A percentile compares a stretch with the other conserved stretches of the same genome.
Evolutionary conservation across 2,329 filamentous ascomycete species (phyloP).

Genomic region (Aspergillus sp.): DNA sequence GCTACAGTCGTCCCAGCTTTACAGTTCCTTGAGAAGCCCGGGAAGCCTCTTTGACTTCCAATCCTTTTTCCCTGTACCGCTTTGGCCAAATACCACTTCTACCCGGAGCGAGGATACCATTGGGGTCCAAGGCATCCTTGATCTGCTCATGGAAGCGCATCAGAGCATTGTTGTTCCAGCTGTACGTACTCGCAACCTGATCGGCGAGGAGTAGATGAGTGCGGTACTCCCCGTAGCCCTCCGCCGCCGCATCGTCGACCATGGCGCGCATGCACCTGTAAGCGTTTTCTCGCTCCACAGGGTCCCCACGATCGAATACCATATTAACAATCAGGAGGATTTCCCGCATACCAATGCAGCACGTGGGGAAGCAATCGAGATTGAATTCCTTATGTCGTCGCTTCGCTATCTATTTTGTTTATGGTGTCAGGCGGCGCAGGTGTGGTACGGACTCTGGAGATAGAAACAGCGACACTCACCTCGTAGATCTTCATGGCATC

Average conservation of each 20-base stretch:
- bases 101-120: background rate
- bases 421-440: no score
- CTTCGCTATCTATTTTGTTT: no score
- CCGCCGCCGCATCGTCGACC: background rate
- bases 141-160: background rate
- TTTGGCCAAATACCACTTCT: slow-evolving; percentile 24
- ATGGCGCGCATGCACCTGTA: background rate
- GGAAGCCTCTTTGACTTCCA: no score
- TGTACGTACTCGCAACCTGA: background rate
- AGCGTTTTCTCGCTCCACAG: background rate
- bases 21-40: no score
- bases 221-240: background rate
- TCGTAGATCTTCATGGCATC: no score
- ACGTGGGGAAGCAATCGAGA: no score
- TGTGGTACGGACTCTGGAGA: no score
- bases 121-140: slow-evolving; percentile 1
- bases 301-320: background rate
- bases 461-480: no score
- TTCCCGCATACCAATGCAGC: background rate
- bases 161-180: background rate
- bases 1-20: no score
- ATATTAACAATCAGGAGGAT: slow-evolving; percentile 1
- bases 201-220: slow-evolving; percentile 3
- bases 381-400: no score
- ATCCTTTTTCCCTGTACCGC: no score